phyloP scores from a whole-genome alignment of 2,329 filamentous ascomycete genomes.

The Cladosporium sp. region DNA sequence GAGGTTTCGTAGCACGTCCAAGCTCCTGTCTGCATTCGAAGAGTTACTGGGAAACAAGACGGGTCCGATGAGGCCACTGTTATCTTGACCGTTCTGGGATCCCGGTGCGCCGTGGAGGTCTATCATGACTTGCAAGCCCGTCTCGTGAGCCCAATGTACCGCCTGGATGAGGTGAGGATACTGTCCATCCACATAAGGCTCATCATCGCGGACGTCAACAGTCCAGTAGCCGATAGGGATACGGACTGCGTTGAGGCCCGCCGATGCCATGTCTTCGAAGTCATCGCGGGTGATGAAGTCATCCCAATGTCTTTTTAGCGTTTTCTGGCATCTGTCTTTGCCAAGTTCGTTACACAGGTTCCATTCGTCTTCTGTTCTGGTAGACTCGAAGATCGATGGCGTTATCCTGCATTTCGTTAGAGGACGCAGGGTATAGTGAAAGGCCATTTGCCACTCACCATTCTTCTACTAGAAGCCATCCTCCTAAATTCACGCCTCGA shows the following conservation, averaged over 20 bases:
- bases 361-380: constrained; percentile 20
- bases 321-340: constrained; percentile 18
- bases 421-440: too few relatives aligned
- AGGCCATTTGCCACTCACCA: not conserved
- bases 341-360: constrained; percentile 21
- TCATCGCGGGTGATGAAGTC: constrained; percentile 21
- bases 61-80: constrained; percentile 44
- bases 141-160: constrained; percentile 24
- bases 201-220: constrained; percentile 20
- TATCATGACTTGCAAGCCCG: constrained; percentile 38
- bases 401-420: constrained; percentile 46
- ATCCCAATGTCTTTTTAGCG: constrained; percentile 22
- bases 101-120: constrained; percentile 55
- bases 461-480: constrained; percentile 46
- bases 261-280: constrained; percentile 20
- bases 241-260: constrained; percentile 21
- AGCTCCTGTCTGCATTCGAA: constrained; percentile 20
- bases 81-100: constrained; percentile 60
- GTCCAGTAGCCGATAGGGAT: constrained; percentile 27
- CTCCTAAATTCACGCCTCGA: constrained; percentile 49
- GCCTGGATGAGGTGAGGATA: constrained; percentile 20
- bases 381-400: constrained; percentile 48
- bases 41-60: constrained; percentile 19
- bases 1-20: constrained; percentile 22
- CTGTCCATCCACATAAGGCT: constrained; percentile 22